A percentile compares a stretch with the other conserved stretches of the same genome.
These are phyloP conservation scores for Naumovozyma dairenensis DNA, from an alignment of 805 yeast species.

Conservation along the genomic window DNA sequence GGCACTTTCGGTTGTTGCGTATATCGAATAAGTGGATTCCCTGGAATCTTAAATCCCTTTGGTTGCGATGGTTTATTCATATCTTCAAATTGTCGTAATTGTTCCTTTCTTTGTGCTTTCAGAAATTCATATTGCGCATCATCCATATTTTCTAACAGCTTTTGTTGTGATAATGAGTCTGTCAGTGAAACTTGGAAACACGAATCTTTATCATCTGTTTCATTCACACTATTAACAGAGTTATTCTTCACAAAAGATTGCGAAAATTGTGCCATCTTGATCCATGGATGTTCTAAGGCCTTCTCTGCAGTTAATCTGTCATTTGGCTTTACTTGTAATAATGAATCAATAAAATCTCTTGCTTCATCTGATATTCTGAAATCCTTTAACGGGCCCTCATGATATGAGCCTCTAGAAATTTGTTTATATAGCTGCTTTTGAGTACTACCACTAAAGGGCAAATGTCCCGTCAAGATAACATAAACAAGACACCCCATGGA, in stretches of 20 bases:
- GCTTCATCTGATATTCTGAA: slow-evolving; percentile 61
- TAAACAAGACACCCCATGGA: slow-evolving; percentile 90
- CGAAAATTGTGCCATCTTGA: slow-evolving; percentile 25
- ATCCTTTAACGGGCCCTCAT: slow-evolving; percentile 61
- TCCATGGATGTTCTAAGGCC: slow-evolving; percentile 80
- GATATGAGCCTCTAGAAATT: slow-evolving; percentile 69
- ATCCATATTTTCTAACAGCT: slow-evolving; percentile 31
- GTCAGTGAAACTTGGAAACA: slow-evolving; percentile 41
- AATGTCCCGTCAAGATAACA: slow-evolving; percentile 83
- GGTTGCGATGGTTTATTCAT: slow-evolving; percentile 7
- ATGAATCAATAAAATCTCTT: slow-evolving; percentile 54
- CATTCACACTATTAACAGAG: not conserved
- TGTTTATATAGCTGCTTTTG: slow-evolving; percentile 76
- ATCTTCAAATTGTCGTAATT: slow-evolving; percentile 10
- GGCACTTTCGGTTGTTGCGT: slow-evolving; percentile 16
- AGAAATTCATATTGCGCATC: slow-evolving; percentile 26
- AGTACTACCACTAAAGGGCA: slow-evolving; percentile 90
- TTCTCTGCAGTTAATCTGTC: slow-evolving; percentile 62
- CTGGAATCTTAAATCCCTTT: slow-evolving; percentile 26
- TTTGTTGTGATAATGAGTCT: slow-evolving; percentile 63
- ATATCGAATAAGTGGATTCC: slow-evolving; percentile 18
- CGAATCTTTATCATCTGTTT: not conserved
- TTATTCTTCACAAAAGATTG: not conserved
- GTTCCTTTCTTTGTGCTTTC: slow-evolving; percentile 16
- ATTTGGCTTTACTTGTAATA: slow-evolving; percentile 70